phyloP scores from a whole-genome alignment of 495 filamentous ascomycete genomes.

The Trichodelitschia bisporula region DNA sequence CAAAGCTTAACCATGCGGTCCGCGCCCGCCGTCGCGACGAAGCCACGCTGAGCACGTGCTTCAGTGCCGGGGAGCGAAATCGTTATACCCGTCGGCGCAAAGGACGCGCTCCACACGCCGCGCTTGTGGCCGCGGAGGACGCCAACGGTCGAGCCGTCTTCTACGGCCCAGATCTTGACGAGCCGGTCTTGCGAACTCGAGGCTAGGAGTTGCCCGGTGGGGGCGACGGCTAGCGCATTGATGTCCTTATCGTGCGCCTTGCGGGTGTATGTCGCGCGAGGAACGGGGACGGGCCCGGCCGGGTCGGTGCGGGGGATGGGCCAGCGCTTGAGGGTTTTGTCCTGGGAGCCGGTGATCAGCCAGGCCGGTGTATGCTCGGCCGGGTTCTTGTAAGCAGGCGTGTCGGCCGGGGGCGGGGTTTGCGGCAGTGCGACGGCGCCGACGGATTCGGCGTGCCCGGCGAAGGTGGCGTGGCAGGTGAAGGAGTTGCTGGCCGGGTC shows the following conservation, averaged over 20 bases:
- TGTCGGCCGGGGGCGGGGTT: conserved; percentile 32
- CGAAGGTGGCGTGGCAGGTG: conserved; percentile 53
- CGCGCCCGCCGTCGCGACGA: conserved; percentile 69
- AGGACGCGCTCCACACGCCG: conserved; percentile 86
- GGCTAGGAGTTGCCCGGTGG: conserved; percentile 41
- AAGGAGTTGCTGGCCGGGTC: conserved; percentile 55
- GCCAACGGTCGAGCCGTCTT: conserved; percentile 70
- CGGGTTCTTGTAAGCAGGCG: conserved; percentile 36
- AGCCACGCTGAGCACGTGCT: conserved; percentile 38
- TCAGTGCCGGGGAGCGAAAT: conserved; percentile 28
- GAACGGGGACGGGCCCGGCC: conserved; percentile 9
- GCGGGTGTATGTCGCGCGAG: conserved; percentile 39
- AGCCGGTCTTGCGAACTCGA: conserved; percentile 91
- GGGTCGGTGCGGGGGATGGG: conserved; percentile 25
- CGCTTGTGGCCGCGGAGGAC: conserved; percentile 77
- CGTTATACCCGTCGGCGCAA: conserved; percentile 24
- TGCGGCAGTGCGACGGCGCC: conserved; percentile 75
- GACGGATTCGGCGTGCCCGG: conserved; percentile 82
- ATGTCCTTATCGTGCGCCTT: conserved; percentile 98
- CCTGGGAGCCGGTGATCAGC: conserved; percentile 75
- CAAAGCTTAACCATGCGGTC: conserved; percentile 94
- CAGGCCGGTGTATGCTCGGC: conserved; percentile 61
- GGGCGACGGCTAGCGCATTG: conserved; percentile 69
- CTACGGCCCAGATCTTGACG: conserved; percentile 83
- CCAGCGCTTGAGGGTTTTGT: conserved; percentile 85